Evolutionary conservation across 2,329 filamentous ascomycete species (phyloP).

Genomic region (Thielaviopsis euricoi): DNA sequence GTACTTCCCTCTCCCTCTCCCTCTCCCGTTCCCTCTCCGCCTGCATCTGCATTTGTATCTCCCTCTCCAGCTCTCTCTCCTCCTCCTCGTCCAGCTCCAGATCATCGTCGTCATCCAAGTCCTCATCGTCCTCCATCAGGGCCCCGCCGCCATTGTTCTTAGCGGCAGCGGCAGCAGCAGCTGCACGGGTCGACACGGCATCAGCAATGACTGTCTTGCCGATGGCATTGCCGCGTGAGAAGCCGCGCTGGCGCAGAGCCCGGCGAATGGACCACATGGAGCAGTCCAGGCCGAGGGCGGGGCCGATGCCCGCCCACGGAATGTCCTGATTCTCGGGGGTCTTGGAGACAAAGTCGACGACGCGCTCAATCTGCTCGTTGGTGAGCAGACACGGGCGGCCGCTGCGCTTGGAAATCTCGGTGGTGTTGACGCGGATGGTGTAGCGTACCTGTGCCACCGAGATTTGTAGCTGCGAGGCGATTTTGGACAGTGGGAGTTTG

Average conservation of each 20-base stretch:
- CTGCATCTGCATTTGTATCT: not conserved
- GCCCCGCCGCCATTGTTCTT: not conserved
- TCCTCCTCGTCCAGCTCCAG: not conserved
- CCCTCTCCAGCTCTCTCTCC: not conserved
- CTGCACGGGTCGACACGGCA: not conserved
- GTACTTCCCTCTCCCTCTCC: not conserved
- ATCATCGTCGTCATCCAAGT: not conserved
- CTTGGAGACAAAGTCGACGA: constrained; percentile 8
- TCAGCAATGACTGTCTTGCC: constrained; percentile 4
- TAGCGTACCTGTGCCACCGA: constrained; percentile 10
- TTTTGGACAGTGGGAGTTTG: constrained; percentile 10
- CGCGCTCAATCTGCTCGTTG: constrained; percentile 10
- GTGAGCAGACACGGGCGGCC: constrained; percentile 9
- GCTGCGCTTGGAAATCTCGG: constrained; percentile 6
- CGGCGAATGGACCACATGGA: constrained; percentile 9
- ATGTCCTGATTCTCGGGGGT: constrained; percentile 7
- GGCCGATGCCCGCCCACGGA: constrained; percentile 10
- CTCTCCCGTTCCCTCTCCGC: not conserved
- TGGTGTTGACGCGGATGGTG: constrained; percentile 9
- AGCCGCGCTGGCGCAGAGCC: constrained; percentile 6
- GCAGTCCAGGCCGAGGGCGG: constrained; percentile 9
- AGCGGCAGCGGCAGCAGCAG: not conserved
- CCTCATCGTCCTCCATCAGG: not conserved
- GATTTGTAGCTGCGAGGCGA: constrained; percentile 7
- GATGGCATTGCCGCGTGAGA: constrained; percentile 8